Percentiles rank a stretch among this genome's conserved stretches.
Evolutionary conservation across 176 grass and related monocot genomes (phyloP).

Genomic region (Aegilops bicornis): DNA sequence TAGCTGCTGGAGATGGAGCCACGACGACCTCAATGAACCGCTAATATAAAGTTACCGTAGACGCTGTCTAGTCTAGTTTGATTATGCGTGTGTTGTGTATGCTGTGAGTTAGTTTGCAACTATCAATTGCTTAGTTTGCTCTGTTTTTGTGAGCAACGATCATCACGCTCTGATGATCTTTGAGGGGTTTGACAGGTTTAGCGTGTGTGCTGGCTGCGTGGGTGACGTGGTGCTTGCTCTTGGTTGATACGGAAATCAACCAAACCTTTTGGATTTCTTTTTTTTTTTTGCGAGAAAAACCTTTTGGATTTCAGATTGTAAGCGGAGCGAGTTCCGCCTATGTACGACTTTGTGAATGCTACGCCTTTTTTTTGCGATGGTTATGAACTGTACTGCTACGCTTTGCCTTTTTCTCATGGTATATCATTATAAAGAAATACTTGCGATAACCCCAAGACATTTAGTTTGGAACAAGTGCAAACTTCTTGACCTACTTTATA

Average conservation of each 20-base stretch:
- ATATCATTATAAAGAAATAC: no score
- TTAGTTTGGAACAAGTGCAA: no score
- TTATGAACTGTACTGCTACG: no score
- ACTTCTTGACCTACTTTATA: no score
- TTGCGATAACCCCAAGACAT: not conserved
- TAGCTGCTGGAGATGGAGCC: conserved; percentile 26
- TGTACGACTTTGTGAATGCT: not conserved
- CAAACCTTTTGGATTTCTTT: no score
- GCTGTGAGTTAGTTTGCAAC: not conserved
- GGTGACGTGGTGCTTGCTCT: not conserved
- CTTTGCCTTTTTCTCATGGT: no score
- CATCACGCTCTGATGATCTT: conserved; percentile 30
- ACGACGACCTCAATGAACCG: not conserved
- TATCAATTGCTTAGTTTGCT: conserved; percentile 5
- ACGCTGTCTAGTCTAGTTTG: not conserved
- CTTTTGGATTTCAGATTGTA: not conserved
- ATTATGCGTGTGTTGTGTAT: not conserved
- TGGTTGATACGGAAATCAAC: conserved; percentile 18
- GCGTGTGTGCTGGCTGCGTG: conserved; percentile 31
- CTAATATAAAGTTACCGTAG: not conserved
- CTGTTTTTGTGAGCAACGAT: conserved; percentile 19
- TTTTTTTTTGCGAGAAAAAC: no score
- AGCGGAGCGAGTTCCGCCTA: not conserved
- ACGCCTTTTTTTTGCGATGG: no score
- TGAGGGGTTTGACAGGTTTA: not conserved